These are phyloP conservation scores for Pichia cabralensis DNA, from an alignment of 805 yeast genomes.

Conservation along the genomic window DNA sequence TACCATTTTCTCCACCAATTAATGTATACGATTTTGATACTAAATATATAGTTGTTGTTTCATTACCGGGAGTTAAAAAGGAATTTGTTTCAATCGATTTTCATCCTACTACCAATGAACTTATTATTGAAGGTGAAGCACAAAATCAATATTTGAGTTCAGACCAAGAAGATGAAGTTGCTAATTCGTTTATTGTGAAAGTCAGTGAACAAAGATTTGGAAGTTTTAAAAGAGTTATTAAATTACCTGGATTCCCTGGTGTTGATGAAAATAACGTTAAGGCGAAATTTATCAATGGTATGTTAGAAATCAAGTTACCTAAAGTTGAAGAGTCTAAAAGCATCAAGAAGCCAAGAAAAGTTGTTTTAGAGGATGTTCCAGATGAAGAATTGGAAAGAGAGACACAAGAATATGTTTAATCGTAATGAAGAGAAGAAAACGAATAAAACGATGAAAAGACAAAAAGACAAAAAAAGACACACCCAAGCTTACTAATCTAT, in stretches of 20 bases:
- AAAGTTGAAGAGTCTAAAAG: constrained; percentile 22
- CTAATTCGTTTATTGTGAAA: constrained; percentile 27
- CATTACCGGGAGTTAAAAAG: constrained; percentile 51
- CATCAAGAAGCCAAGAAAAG: constrained; percentile 16
- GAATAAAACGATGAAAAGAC: too few relatives aligned
- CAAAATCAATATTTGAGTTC: constrained; percentile 29
- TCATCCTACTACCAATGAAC: constrained; percentile 47
- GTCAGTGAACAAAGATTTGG: constrained; percentile 49
- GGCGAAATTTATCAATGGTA: constrained; percentile 45
- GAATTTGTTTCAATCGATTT: constrained; percentile 45
- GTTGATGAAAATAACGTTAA: constrained; percentile 43
- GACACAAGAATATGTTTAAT: constrained; percentile 5
- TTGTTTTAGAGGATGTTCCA: constrained; percentile 21
- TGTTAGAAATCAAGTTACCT: constrained; percentile 43
- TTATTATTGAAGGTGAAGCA: constrained; percentile 42
- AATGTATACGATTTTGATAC: constrained; percentile 45
- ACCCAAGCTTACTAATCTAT: not conserved
- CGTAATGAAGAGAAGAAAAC: too few relatives aligned
- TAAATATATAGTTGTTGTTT: constrained; percentile 37
- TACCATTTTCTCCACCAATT: constrained; percentile 49
- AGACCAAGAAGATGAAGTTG: constrained; percentile 24
- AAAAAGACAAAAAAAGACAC: constrained; percentile 2
- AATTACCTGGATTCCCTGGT: constrained; percentile 43
- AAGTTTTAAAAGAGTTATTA: constrained; percentile 45
- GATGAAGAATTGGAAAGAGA: constrained; percentile 24